Base-by-base conservation (phyloP, 75 land plant genomes). In the Chamaecyparis obtusa region DNA sequence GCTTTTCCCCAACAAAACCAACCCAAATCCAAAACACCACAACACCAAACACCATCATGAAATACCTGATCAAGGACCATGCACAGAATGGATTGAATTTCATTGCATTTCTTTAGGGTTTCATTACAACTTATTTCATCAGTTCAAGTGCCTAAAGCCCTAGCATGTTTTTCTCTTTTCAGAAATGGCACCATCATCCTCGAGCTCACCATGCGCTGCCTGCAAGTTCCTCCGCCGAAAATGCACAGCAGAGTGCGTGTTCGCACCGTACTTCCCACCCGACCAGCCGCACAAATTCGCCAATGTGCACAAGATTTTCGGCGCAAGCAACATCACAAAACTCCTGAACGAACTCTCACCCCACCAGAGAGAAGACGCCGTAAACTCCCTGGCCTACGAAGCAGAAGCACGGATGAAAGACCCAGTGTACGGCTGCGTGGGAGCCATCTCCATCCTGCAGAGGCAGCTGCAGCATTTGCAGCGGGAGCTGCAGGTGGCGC, bases 361-460 rank as follows among this genome's bases (percentile, higher is more conserved):
- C 11, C 88, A 90, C 86, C 90, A 90, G 82, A 69, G 94, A 30
- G 93, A 92, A 82, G 94, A 92, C 35, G 93, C 94, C 9, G 94
- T 93, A 49, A 93, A 92, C 83, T 92, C 94, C 16, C 89, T 93
- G 49, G 93, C 94, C 7, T 93, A 93, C 85, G 94, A 93, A 71
- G 94, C 94, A 7, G 94, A 92, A 32, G 93, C 93, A 4, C 87
- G 94, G 33, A 88, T 92, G 44, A 89, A 87, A 36, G 94, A 93
- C 83, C 94, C 94, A 57, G 94, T 92, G 10, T 92, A 93, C 57
- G 94, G 94, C 35, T 93, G 93, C 86, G 94, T 93, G 64, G 94
- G 93, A 24, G 90, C 90, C 71, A 93, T 92, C 72, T 92, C 92
- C 27, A 51, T 92, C n/a, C 89, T 93, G 56, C 94, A 93, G 89